Percentiles rank a stretch among this genome's conserved stretches.
phyloP scores from a whole-genome alignment of 176 grass and related monocot genomes.

The Olyra latifolia region DNA sequence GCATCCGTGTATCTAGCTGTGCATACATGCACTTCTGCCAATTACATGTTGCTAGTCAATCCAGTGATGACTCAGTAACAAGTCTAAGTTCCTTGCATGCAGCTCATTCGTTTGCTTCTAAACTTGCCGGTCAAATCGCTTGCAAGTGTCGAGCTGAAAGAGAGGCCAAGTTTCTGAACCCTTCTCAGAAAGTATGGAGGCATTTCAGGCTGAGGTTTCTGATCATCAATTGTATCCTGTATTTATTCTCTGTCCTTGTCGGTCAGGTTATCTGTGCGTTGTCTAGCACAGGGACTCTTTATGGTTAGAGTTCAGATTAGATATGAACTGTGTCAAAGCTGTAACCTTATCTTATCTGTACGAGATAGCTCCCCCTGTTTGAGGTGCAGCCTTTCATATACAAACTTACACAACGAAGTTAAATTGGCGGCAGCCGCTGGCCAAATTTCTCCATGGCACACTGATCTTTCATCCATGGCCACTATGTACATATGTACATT shows the following conservation, averaged over 20 bases:
- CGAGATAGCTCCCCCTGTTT: too few species aligned
- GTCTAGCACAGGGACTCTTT: too few species aligned
- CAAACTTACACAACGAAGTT: too few species aligned
- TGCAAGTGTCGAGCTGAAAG: constrained; percentile 26
- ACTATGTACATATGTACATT: too few species aligned
- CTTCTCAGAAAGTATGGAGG: neutral
- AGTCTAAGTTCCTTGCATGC: neutral
- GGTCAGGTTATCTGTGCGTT: too few species aligned
- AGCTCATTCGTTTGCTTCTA: neutral
- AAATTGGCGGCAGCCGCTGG: neutral
- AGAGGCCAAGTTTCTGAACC: constrained; percentile 12
- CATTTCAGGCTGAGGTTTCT: neutral
- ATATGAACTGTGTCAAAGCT: too few species aligned
- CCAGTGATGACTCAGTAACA: neutral
- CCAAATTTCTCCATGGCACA: neutral
- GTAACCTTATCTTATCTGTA: too few species aligned
- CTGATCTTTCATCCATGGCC: neutral
- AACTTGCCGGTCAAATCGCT: neutral
- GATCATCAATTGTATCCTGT: too few species aligned
- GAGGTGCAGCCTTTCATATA: too few species aligned
- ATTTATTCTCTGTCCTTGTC: too few species aligned
- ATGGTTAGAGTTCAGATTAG: too few species aligned
- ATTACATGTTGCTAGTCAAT: neutral
- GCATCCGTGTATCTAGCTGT: neutral
- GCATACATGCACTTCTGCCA: neutral